Evolutionary conservation across 1,139 yeast genomes (phyloP).

Genomic region (Hemisphaericaspora lyxosophila): DNA sequence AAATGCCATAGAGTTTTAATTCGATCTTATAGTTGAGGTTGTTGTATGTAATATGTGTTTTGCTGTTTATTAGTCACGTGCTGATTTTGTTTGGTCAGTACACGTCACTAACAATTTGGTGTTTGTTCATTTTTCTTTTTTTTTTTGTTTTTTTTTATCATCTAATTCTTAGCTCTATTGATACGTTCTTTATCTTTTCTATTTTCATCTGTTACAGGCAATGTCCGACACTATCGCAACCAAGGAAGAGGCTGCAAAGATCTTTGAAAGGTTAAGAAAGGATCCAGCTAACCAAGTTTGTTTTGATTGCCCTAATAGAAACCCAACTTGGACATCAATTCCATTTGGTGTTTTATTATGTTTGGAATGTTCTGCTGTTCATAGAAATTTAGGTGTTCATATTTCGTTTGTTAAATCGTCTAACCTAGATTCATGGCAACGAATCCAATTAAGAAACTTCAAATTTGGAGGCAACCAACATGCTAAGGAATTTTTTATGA

Average conservation of each 20-base stretch:
- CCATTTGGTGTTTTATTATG: slow-evolving; percentile 51
- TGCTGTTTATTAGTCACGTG: not conserved
- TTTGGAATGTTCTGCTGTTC: slow-evolving; percentile 51
- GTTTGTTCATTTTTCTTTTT: slow-evolving; percentile 1
- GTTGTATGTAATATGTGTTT: no score
- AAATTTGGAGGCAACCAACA: slow-evolving; percentile 89
- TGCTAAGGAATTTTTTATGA: slow-evolving; percentile 78
- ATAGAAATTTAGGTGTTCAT: slow-evolving; percentile 51
- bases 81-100: not conserved
- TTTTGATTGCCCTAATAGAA: slow-evolving; percentile 57
- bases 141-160: slow-evolving; percentile 1
- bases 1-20: not conserved
- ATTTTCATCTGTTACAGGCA: not conserved
- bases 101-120: slow-evolving; percentile 1
- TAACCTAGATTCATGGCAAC: slow-evolving; percentile 87
- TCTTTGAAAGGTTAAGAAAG: slow-evolving; percentile 59
- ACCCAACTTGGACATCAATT: slow-evolving; percentile 54
- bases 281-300: slow-evolving; percentile 80
- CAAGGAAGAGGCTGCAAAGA: slow-evolving; percentile 59
- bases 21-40: not conserved
- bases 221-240: slow-evolving; percentile 59
- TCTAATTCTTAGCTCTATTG: not conserved
- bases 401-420: slow-evolving; percentile 76
- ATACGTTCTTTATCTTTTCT: not conserved
- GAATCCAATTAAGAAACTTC: slow-evolving; percentile 83